Evolutionary conservation across 164 flowering plant species (phyloP), one percentile per base, ranked within the genome.

Genomic region (Sedum album): DNA sequence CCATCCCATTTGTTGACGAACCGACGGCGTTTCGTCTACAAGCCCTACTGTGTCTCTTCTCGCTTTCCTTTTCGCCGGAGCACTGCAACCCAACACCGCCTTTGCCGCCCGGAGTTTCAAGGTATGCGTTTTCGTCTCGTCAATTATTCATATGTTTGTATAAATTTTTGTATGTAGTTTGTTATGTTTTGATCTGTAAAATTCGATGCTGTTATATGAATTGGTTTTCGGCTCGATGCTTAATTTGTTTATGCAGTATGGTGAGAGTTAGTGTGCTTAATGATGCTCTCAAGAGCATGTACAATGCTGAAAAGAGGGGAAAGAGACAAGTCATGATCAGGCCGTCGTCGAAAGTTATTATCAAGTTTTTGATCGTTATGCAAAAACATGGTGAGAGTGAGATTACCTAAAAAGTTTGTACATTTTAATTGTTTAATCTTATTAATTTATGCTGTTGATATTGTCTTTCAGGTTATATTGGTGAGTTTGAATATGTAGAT

Each of bases 251-350:
- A 69, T 60, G 67, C 26, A 77, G 74, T 67, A 85, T 85, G 88
- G 88, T 85, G 71, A 76, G 88, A 68, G 66, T 83, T 31, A 85
- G 90, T 39, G 90, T 86, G 3, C 68, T 86, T 72, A 86, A 82
- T 66, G 90, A 86, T 75, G 90, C 90, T 73, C 85, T 86, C 8
- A 86, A 84, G 79, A 78, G 90, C 85, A 86, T 84, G 86, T 86
- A 81, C 68, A 86, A 86, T 76, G 90, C 90, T 0, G 90, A 86
- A 81, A 86, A 86, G 74, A 72, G 86, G 28, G 90, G 90, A 6
- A 86, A 86, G 65, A 44, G 90, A 20, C 90, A 86, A 79, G 90
- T 86, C 71, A 80, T 86, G 88, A 86, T 86, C 72, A 84, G 90
- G 73, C 90, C 90, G 2, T 84, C 90, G 33, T 86, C 90, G 1